Percentiles rank a stretch among this genome's conserved stretches.
These are phyloP conservation scores for Chenopodium quinoa DNA, from an alignment of 148 eudicot species.

Conservation along the genomic window DNA sequence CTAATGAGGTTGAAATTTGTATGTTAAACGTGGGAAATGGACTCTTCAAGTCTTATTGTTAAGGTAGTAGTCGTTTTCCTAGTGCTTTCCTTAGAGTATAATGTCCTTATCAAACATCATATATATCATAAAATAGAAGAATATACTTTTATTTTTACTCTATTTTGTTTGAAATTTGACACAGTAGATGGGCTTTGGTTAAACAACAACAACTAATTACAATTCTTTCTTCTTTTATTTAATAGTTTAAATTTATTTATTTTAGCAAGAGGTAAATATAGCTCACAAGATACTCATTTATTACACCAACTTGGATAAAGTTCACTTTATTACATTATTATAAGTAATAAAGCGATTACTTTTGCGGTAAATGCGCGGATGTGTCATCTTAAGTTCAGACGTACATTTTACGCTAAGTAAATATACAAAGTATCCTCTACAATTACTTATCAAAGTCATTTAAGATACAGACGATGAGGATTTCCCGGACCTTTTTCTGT, in stretches of 20 bases:
- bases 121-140: background rate
- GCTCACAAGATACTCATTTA: background rate
- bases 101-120: background rate
- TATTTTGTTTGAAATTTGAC: background rate
- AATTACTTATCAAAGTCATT: background rate
- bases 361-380: background rate
- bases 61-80: background rate
- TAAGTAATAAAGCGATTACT: background rate
- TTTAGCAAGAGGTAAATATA: background rate
- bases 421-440: too few species aligned
- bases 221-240: background rate
- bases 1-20: background rate
- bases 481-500: too few species aligned
- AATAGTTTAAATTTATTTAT: background rate
- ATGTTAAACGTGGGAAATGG: background rate
- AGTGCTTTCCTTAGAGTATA: background rate
- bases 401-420: background rate
- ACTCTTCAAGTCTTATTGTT: background rate
- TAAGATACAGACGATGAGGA: too few species aligned
- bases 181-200: constrained; percentile 7
- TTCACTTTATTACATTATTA: too few species aligned
- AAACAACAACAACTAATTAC: background rate
- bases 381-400: background rate
- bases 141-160: background rate
- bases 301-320: background rate